Base-by-base conservation (phyloP, 2,329 filamentous ascomycete genomes). In the Seiridium unicorne region DNA sequence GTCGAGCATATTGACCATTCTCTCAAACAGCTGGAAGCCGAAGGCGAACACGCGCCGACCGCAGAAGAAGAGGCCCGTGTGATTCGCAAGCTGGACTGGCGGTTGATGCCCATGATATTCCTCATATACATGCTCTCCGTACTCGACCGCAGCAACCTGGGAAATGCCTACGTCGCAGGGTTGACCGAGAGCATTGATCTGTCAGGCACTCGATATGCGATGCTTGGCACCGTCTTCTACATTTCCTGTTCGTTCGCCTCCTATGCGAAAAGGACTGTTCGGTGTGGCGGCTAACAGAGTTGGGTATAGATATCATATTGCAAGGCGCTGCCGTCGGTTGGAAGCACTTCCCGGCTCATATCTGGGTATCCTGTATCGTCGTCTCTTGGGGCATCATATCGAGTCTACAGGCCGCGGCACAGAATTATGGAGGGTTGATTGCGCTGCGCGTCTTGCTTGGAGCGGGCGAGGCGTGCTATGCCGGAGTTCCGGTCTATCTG, bases 381-480 rank as follows among this genome's bases (percentile, higher is more conserved):
- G 61, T 78, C 9, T 72, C 73, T 4, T 81, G 76, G 75, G 76
- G 77, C 3, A 72, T 74, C 8, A 69, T 75, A n/a, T 78, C 77
- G 3, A 74, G 77, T 65, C 76, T 76, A 3, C 72, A 77, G 3
- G 76, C 76, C 1, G 76, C 75, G 4, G 66, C 69, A 9, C 62
- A 63, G 5, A 79, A 72, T 61, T 77, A 72, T 51, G 68, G 68
- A 7, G 76, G 77, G 57, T 74, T 79, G 2, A 70, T 76, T 2
- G 76, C 73, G 1, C 65, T 77, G n/a, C 72, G 78, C 3, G 78
- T 78, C 51, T 67, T 80, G 10, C 70, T 80, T 0, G 78, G 78
- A 34, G 72, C 76, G 11, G 71, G 74, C 60, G 78, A 80, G 62
- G 76, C 77, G 18, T 65, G 68, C 63, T 68, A 67, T 18, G 64